Percentiles rank a stretch among this genome's conserved stretches.
phyloP scores from a whole-genome alignment of 768 basidiomycete genomes.

The Boletellus sp. region DNA sequence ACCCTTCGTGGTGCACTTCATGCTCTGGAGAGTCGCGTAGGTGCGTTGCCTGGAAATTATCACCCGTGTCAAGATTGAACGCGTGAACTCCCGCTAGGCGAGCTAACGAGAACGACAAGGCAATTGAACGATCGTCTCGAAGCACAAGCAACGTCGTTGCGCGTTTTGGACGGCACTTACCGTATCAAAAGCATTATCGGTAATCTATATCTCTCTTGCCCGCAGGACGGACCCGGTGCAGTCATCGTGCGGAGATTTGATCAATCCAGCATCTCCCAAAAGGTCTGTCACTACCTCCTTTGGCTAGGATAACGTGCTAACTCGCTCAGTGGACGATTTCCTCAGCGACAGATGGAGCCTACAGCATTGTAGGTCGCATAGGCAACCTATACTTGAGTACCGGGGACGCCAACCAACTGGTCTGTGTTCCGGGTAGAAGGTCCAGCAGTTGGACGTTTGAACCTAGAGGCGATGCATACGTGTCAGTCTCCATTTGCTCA shows the following conservation, averaged over 20 bases:
- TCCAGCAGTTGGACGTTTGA: background rate
- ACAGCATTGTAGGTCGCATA: background rate
- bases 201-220: background rate
- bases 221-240: background rate
- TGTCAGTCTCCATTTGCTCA: background rate
- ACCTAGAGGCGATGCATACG: background rate
- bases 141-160: background rate
- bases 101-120: background rate
- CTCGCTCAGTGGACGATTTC: background rate
- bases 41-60: background rate
- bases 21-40: background rate
- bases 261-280: background rate
- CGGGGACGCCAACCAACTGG: background rate
- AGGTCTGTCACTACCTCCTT: background rate
- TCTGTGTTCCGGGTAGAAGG: background rate
- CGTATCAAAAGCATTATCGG: background rate
- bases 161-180: background rate
- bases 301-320: background rate
- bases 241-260: background rate
- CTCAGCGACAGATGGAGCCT: background rate
- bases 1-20: background rate
- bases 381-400: background rate
- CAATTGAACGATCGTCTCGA: background rate
- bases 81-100: too few species aligned
- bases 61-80: too few species aligned